Base-by-base conservation (phyloP, 2,329 filamentous ascomycete genomes). In the Aspergillus nomiae region DNA sequence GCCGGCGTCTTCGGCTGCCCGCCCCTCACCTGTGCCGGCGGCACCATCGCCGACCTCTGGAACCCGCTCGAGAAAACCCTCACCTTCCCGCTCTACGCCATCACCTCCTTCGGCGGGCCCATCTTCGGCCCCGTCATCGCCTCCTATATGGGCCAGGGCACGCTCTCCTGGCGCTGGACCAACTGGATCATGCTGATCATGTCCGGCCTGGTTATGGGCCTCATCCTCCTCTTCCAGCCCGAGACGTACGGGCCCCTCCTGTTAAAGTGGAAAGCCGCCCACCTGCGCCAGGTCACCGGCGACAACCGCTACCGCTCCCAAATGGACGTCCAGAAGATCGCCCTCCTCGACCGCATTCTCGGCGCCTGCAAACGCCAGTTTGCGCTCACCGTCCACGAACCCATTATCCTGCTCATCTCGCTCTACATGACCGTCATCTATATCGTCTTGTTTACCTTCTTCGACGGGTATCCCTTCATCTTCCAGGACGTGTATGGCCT, bases 1-100 rank as follows among this genome's bases (percentile, higher is more conserved):
- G 79, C 82, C 4, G 83, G 82, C 11, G 69, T 83, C 34, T 84
- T 81, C 59, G 80, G 70, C 63, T 78, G 72, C 60, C 81, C 77
- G 54, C 83, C 75, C 24, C 72, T 77, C 68, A 82, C 75, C 43
- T 82, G 69, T 60, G 79, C 79, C 7, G 81, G 81, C 10, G 81
- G 81, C 3, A 78, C 76, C 0, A 73, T 83, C 6, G 72, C 74
- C 7, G 83, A 85, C 65, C 70, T 84, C 34, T 85, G 80, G 70
- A 74, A 71, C 30, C 77, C 81, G 0, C 69, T 81, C 34, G 82
- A 85, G 62, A 74, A 79, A 51, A 80, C 81, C 0, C 83, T 79
- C 55, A 79, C 78, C 6, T 84, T 86, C 56, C 84, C 83, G 0
- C 67, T 85, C 0, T 82, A 84, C 60, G 80, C 83, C 0, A 82